These are phyloP conservation scores for Aspergillus clavatus DNA, from an alignment of 2,329 filamentous ascomycete genomes.

Conservation along the genomic window DNA sequence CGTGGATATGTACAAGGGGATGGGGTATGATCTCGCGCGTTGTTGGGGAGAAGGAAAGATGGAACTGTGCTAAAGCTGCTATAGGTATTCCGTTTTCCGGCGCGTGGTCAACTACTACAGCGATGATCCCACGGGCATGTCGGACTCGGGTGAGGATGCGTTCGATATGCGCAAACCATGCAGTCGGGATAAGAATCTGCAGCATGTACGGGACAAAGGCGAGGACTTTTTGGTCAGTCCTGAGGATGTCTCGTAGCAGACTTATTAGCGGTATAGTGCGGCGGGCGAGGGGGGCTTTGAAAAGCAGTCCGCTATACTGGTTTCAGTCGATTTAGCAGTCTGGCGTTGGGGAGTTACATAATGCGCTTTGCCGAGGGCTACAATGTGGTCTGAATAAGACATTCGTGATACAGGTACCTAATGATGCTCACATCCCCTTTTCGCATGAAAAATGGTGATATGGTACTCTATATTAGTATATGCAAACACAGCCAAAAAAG, in stretches of 20 bases:
- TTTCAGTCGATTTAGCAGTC: constrained; percentile 6
- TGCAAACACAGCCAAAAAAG: background rate
- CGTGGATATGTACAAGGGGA: constrained; percentile 79
- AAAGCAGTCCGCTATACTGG: too few relatives aligned
- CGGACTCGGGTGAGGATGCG: constrained; percentile 67
- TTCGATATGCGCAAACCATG: constrained; percentile 96
- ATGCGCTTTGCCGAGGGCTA: background rate
- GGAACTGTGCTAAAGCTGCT: background rate
- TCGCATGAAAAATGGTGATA: background rate
- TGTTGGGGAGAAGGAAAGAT: too few relatives aligned
- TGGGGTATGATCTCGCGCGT: constrained; percentile 56
- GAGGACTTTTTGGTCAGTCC: constrained; percentile 73
- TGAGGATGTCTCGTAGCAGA: constrained; percentile 67
- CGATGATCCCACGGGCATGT: constrained; percentile 66
- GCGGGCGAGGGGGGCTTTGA: too few relatives aligned
- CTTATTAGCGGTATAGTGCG: too few relatives aligned
- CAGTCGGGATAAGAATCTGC: constrained; percentile 68
- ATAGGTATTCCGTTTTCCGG: constrained; percentile 73
- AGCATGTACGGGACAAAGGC: constrained; percentile 76
- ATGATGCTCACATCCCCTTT: too few relatives aligned
- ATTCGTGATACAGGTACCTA: too few relatives aligned
- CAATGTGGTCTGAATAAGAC: too few relatives aligned
- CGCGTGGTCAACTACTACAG: constrained; percentile 90
- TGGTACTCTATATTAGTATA: background rate
- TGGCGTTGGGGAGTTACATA: constrained; percentile 12